Conservation (phyloP, 805 yeast species). For the Teunomyces barrocoloradensis region DNA sequence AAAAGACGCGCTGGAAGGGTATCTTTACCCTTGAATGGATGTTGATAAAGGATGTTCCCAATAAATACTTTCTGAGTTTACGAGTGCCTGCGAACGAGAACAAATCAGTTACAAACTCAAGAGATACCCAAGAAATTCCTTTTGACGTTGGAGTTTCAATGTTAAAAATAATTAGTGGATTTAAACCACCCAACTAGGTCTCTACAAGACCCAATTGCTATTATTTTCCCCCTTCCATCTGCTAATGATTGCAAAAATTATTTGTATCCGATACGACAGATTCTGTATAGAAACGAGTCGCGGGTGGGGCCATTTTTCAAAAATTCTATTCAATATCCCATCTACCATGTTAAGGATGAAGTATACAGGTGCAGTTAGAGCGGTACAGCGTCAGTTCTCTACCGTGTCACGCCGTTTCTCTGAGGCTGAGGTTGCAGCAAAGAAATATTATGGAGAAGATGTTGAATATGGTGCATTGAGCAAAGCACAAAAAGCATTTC, state of each 20-base stretch:
- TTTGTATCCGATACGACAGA: neutral
- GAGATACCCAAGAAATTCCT: conserved; percentile 62
- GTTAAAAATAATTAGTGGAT: conserved; percentile 42
- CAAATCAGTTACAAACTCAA: conserved; percentile 54
- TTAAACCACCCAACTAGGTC: conserved; percentile 5
- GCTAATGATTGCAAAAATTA: neutral
- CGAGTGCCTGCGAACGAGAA: conserved; percentile 44
- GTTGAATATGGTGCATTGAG: conserved; percentile 38
- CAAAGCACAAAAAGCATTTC: conserved; percentile 63
- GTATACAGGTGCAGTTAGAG: neutral
- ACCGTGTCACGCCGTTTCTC: neutral
- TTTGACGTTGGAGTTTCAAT: conserved; percentile 45
- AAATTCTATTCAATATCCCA: neutral
- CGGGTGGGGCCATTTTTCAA: conserved; percentile 3
- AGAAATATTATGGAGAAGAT: conserved; percentile 21
- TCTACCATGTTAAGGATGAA: neutral
- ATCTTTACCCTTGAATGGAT: conserved; percentile 56
- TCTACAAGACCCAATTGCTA: neutral
- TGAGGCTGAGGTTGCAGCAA: conserved; percentile 7
- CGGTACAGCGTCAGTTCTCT: neutral
- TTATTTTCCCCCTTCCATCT: neutral
- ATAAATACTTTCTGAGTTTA: conserved; percentile 45
- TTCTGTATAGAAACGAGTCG: neutral
- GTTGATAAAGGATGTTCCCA: conserved; percentile 49
- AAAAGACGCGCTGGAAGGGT: conserved; percentile 49